Evolutionary conservation across 1,139 yeast species (phyloP), one percentile per base, ranked within the genome.

Genomic region (Kodamaea ohmeri): DNA sequence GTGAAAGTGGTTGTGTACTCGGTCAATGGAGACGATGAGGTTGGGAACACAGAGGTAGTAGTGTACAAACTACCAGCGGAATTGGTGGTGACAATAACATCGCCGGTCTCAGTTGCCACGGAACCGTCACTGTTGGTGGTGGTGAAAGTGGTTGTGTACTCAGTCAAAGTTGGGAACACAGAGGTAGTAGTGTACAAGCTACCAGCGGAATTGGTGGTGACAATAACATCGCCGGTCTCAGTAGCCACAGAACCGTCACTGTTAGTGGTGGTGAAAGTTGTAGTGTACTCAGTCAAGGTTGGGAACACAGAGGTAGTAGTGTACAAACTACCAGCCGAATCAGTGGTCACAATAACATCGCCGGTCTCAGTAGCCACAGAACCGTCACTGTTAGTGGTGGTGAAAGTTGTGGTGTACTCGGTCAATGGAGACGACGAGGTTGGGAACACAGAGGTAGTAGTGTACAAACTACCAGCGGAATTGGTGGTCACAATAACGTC

Each of bases 1-100:
- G 46, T 36, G 42, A 47, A 43, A 1, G 55, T 51, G 16, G 53
- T 51, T 12, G 55, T 47, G 47, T 47, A 49, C 12, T 48, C 50
- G 3, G 35, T 16, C 8, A 12, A n/a, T n/a, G n/a, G n/a, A 9
- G 22, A 6, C 6, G 9, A 6, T 20, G 9, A 4, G 8, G 21
- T 7, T 15, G 35, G 28, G 11, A 32, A 26, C 42, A 43, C 30
- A 28, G 37, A 43, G 16, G 49, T 43, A 12, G 49, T 40, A 15
- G 51, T 46, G 35, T 35, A 35, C 30, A 41, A 38, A 4, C 36
- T 33, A 21, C 50, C 48, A 26, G 37, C 27, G 9, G 45, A 32
- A 26, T 40, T 34, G 15, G 52, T 46, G 8, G 49, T 36, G 15
- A 44, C 46, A 29, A 37, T 13, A 6, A 49, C 51, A 15, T 40